Conservation (phyloP, 176 grass and related monocot genomes). For the Ensete ventricosum region DNA sequence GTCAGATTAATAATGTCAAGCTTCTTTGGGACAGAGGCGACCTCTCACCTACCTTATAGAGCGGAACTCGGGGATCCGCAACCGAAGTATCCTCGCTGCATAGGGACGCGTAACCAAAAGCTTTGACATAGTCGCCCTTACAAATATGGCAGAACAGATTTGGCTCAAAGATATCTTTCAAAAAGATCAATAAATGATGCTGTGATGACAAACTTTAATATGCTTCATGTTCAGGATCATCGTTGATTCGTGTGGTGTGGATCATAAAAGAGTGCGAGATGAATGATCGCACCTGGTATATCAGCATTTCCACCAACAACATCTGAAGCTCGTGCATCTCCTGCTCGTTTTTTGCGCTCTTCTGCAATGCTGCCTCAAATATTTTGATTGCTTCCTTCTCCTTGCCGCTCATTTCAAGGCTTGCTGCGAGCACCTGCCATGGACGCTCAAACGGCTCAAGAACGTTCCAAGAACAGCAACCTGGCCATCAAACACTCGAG, state of each 20-base stretch:
- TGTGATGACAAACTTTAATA: conserved; percentile 2
- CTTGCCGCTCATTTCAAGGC: neutral
- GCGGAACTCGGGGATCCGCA: neutral
- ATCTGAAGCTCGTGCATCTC: conserved; percentile 17
- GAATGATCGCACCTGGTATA: conserved; percentile 2
- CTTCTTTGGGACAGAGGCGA: neutral
- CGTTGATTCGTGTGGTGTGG: no score
- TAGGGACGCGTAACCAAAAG: neutral
- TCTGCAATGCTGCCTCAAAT: neutral
- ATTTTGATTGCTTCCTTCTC: neutral
- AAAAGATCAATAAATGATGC: conserved; percentile 5
- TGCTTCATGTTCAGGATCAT: no score
- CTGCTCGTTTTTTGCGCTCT: neutral
- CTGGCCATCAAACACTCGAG: no score
- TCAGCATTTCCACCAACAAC: conserved; percentile 25
- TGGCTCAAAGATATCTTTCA: neutral
- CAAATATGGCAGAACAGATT: neutral
- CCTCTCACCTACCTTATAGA: neutral
- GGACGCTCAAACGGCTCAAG: no score
- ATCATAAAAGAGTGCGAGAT: no score
- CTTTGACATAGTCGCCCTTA: neutral
- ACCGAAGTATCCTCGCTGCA: neutral
- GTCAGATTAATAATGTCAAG: no score
- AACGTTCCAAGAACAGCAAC: no score
- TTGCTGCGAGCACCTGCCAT: neutral